phyloP scores from a whole-genome alignment of 169 alveolate species.

The Plasmodium gonderi region DNA sequence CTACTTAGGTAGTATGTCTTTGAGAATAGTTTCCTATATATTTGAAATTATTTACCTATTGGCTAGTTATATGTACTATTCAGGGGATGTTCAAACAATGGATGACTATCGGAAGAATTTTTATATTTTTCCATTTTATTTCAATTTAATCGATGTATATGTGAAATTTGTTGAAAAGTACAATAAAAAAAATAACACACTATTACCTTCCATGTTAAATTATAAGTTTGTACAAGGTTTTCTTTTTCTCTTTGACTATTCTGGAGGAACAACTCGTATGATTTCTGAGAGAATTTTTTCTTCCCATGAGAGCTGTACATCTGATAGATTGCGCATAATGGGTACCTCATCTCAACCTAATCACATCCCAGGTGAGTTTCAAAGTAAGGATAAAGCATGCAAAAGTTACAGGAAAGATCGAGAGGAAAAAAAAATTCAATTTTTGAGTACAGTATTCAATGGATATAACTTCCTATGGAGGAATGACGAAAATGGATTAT shows the following conservation, averaged over 20 bases:
- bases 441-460: not conserved
- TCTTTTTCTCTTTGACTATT: slow-evolving; percentile 39
- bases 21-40: slow-evolving; percentile 12
- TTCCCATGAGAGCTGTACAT: too few species aligned
- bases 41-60: slow-evolving; percentile 29
- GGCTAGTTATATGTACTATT: slow-evolving; percentile 17
- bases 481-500: not conserved
- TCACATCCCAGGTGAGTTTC: not conserved
- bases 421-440: not conserved
- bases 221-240: slow-evolving; percentile 32
- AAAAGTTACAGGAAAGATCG: not conserved
- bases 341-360: too few species aligned
- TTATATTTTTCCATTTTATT: slow-evolving; percentile 18
- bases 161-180: slow-evolving; percentile 44
- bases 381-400: too few species aligned
- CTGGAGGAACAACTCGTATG: not conserved
- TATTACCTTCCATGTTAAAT: slow-evolving; percentile 19
- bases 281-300: not conserved
- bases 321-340: too few species aligned
- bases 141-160: slow-evolving; percentile 45
- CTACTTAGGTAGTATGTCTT: slow-evolving; percentile 32
- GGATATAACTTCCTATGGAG: not conserved
- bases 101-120: slow-evolving; percentile 15
- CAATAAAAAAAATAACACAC: slow-evolving; percentile 35
- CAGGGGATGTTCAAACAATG: not conserved